These are phyloP conservation scores for Claviceps citrina DNA, from an alignment of 2,329 filamentous ascomycete genomes.

Conservation along the genomic window DNA sequence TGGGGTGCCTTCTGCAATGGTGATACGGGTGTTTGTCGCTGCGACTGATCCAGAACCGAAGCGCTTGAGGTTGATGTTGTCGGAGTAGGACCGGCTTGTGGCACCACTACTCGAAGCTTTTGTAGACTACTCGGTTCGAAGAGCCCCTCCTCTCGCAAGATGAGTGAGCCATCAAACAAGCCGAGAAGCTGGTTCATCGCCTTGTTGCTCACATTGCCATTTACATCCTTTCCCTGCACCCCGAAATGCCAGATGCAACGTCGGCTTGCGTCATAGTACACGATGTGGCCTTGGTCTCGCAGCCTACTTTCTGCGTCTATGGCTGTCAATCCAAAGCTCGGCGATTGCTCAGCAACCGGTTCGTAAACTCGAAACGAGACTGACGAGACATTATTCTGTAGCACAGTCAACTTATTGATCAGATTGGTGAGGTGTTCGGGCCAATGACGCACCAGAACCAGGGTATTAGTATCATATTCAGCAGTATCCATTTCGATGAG, in stretches of 20 bases:
- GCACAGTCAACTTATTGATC: slow-evolving; percentile 7
- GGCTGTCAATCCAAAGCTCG: slow-evolving; percentile 29
- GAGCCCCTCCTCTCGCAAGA: slow-evolving; percentile 31
- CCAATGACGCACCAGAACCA: slow-evolving; percentile 35
- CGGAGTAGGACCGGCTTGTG: slow-evolving; percentile 28
- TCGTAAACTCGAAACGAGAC: slow-evolving; percentile 42
- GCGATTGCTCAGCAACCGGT: slow-evolving; percentile 26
- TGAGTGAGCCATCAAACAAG: slow-evolving; percentile 28
- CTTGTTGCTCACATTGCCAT: slow-evolving; percentile 10
- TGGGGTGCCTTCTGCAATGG: too few relatives aligned
- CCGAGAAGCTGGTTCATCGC: slow-evolving; percentile 26
- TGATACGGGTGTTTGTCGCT: slow-evolving; percentile 12
- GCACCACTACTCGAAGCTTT: slow-evolving; percentile 25
- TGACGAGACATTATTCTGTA: slow-evolving; percentile 40
- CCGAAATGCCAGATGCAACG: slow-evolving; percentile 41
- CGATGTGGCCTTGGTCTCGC: slow-evolving; percentile 37
- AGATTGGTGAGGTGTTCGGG: not conserved
- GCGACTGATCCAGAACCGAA: slow-evolving; percentile 23
- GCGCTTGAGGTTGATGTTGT: slow-evolving; percentile 29
- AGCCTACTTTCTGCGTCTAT: slow-evolving; percentile 37
- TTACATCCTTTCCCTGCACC: slow-evolving; percentile 27
- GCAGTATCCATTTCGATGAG: slow-evolving; percentile 44
- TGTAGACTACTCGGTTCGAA: slow-evolving; percentile 35
- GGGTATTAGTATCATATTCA: slow-evolving; percentile 47
- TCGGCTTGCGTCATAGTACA: slow-evolving; percentile 34